These are phyloP conservation scores for Nemania sp. DNA, from an alignment of 2,329 filamentous ascomycete species.

Conservation along the genomic window DNA sequence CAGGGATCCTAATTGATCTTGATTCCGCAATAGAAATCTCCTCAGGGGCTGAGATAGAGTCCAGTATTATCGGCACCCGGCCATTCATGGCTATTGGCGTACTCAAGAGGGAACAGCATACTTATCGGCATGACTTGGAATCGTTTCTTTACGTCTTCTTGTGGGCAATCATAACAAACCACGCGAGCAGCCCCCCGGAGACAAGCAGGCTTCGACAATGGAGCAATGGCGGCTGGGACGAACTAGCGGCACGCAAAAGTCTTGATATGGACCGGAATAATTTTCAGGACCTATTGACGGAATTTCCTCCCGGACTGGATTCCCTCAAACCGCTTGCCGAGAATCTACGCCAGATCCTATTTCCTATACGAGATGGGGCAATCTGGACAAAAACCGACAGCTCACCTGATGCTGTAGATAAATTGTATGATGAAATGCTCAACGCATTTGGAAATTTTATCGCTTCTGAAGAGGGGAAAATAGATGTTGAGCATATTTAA, in stretches of 20 bases:
- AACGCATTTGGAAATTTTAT: slow-evolving; percentile 42
- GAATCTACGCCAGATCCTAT: slow-evolving; percentile 26
- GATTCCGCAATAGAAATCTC: slow-evolving; percentile 29
- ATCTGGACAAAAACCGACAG: slow-evolving; percentile 29
- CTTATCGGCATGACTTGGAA: slow-evolving; percentile 34
- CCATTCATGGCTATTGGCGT: slow-evolving; percentile 35
- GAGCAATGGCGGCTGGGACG: slow-evolving; percentile 25
- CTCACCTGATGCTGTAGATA: slow-evolving; percentile 23
- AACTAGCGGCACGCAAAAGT: slow-evolving; percentile 28
- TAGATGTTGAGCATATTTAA: no score
- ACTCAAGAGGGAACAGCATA: slow-evolving; percentile 27
- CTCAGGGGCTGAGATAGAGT: slow-evolving; percentile 8
- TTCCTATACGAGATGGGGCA: slow-evolving; percentile 22
- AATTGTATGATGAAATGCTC: slow-evolving; percentile 30
- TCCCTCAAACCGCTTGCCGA: slow-evolving; percentile 27
- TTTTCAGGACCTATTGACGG: slow-evolving; percentile 27
- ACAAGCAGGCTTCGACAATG: slow-evolving; percentile 29
- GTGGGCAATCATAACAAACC: slow-evolving; percentile 32
- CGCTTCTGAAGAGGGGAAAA: slow-evolving; percentile 14
- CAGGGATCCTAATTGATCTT: slow-evolving; percentile 34
- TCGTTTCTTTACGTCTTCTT: slow-evolving; percentile 35
- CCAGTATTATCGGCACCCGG: slow-evolving; percentile 25
- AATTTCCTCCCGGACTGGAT: slow-evolving; percentile 28
- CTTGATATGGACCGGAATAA: slow-evolving; percentile 23
- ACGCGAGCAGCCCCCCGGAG: slow-evolving; percentile 20